phyloP scores from a whole-genome alignment of 495 filamentous ascomycete genomes.

The Acidomyces sp. region DNA sequence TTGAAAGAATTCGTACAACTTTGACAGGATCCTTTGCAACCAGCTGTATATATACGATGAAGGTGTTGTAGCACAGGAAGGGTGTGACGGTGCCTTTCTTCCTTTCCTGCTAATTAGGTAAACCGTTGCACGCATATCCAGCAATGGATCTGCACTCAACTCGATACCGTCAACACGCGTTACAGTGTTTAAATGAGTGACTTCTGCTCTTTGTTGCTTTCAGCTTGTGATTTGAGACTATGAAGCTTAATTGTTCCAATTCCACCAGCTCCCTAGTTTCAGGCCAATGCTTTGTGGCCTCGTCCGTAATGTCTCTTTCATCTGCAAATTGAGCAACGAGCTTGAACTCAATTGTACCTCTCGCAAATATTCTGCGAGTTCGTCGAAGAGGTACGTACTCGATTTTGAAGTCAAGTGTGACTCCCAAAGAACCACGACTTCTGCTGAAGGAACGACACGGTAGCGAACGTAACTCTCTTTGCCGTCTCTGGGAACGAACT shows the following conservation, averaged over 20 bases:
- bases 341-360: slow-evolving; percentile 32
- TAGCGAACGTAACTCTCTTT: slow-evolving; percentile 36
- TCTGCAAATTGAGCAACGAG: slow-evolving; percentile 38
- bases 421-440: slow-evolving; percentile 28
- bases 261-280: slow-evolving; percentile 35
- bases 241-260: slow-evolving; percentile 36
- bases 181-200: slow-evolving; percentile 42
- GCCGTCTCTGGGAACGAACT: slow-evolving; percentile 32
- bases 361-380: slow-evolving; percentile 25
- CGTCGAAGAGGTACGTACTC: slow-evolving; percentile 34
- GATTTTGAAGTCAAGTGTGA: slow-evolving; percentile 25
- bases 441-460: slow-evolving; percentile 31
- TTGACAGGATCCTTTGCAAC: no score
- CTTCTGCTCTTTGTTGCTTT: slow-evolving; percentile 32
- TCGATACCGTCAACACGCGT: slow-evolving; percentile 41
- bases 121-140: slow-evolving; percentile 38
- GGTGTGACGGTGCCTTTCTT: no score
- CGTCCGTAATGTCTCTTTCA: slow-evolving; percentile 36
- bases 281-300: slow-evolving; percentile 41
- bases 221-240: slow-evolving; percentile 26
- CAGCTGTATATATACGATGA: no score
- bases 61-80: no score
- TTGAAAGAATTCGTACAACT: no score
- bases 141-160: slow-evolving; percentile 37
- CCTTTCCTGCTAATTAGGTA: slow-evolving; percentile 41